These are phyloP conservation scores for Nicotiana obtusifolia DNA, from an alignment of 257 asterid species.

Conservation along the genomic window DNA sequence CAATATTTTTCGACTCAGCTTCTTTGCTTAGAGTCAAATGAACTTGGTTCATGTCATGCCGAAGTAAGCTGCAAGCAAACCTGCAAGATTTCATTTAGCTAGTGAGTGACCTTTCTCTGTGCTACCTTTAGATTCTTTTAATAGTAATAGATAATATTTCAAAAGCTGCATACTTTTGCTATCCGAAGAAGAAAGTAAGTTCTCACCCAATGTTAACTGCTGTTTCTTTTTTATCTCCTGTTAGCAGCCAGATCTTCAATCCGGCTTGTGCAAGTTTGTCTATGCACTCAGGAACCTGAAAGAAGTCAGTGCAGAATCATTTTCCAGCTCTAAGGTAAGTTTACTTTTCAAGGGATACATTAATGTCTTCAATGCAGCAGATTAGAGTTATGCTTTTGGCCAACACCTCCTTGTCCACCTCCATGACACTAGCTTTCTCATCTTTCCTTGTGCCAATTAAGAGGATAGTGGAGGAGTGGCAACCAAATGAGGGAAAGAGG, in stretches of 20 bases:
- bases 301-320: neutral
- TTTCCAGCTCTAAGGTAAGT: neutral
- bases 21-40: constrained; percentile 48
- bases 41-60: constrained; percentile 96
- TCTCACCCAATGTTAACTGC: constrained; percentile 92
- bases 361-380: neutral
- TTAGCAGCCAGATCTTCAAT: constrained; percentile 93
- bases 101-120: neutral
- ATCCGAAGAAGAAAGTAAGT: constrained; percentile 25
- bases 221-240: constrained; percentile 99
- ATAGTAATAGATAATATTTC: neutral
- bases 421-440: neutral
- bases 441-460: neutral
- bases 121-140: neutral
- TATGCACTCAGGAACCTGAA: constrained; percentile 94
- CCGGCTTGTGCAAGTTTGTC: constrained; percentile 99
- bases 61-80: constrained; percentile 93
- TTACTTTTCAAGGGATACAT: neutral
- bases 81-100: constrained; percentile 35
- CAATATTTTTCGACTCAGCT: constrained; percentile 13
- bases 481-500: too few species aligned
- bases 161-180: neutral
- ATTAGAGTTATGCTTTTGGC: neutral
- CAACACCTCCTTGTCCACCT: neutral
- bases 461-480: too few species aligned